phyloP scores from a whole-genome alignment of 2,329 filamentous ascomycete genomes.

The Paraphoma chrysanthemicola region DNA sequence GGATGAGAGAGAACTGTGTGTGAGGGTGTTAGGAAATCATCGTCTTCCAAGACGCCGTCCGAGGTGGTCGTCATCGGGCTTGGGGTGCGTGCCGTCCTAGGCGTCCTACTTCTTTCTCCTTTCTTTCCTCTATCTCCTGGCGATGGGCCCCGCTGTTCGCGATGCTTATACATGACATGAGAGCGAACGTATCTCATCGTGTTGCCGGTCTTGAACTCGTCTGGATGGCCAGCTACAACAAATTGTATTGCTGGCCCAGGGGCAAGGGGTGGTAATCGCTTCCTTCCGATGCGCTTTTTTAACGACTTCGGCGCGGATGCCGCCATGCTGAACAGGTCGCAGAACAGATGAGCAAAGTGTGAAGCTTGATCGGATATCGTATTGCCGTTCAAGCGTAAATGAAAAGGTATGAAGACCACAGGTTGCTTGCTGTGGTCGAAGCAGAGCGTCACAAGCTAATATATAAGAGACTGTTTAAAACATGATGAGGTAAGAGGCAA shows the following conservation, averaged over 20 bases:
- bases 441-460: background rate
- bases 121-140: constrained; percentile 21
- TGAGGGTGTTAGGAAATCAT: constrained; percentile 13
- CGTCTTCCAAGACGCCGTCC: constrained; percentile 18
- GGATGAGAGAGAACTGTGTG: background rate
- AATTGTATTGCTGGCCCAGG: constrained; percentile 42
- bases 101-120: constrained; percentile 20
- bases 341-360: background rate
- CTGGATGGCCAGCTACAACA: constrained; percentile 43
- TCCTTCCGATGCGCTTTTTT: constrained; percentile 38
- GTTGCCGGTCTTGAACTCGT: constrained; percentile 37
- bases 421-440: constrained; percentile 6
- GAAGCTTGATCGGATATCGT: background rate
- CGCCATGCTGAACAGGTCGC: too few relatives aligned
- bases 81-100: constrained; percentile 22
- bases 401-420: background rate
- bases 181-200: constrained; percentile 46
- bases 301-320: constrained; percentile 11
- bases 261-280: constrained; percentile 40
- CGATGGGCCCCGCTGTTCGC: constrained; percentile 26
- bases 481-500: constrained; percentile 12
- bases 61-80: constrained; percentile 27
- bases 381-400: background rate
- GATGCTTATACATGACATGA: constrained; percentile 48
- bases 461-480: constrained; percentile 3